Evolutionary conservation across 495 filamentous ascomycete genomes (phyloP).

Genomic region (Penicillium paradoxum): DNA sequence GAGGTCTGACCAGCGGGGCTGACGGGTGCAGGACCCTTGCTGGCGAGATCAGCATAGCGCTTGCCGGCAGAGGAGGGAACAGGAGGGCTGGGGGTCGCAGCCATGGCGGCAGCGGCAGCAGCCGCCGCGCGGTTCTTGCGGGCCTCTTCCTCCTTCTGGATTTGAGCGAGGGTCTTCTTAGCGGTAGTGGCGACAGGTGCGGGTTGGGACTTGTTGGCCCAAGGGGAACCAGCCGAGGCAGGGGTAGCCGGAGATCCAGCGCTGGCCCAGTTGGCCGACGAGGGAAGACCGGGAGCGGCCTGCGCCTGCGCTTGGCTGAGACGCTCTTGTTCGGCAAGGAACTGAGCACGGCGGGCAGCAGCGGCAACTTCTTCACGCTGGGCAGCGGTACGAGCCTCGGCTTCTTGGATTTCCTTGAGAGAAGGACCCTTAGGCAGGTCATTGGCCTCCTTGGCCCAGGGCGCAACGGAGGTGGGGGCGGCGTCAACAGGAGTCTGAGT

Average conservation of each 20-base stretch:
- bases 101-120: constrained; percentile 52
- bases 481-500: constrained; percentile 67
- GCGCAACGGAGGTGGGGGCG: constrained; percentile 67
- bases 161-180: constrained; percentile 92
- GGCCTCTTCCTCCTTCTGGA: constrained; percentile 92
- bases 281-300: constrained; percentile 70
- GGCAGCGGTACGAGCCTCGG: constrained; percentile 89
- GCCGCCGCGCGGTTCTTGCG: constrained; percentile 68
- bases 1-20: constrained; percentile 27
- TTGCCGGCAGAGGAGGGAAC: constrained; percentile 61
- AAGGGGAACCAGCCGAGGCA: constrained; percentile 50
- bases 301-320: constrained; percentile 59
- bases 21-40: constrained; percentile 57
- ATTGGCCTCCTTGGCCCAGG: constrained; percentile 83
- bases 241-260: constrained; percentile 59
- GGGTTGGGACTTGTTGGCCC: constrained; percentile 57
- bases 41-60: constrained; percentile 91
- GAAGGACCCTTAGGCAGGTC: constrained; percentile 84
- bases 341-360: constrained; percentile 67
- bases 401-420: constrained; percentile 93
- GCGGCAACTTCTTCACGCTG: constrained; percentile 80
- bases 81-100: constrained; percentile 42
- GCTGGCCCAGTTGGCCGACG: constrained; percentile 86
- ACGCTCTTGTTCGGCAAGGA: constrained; percentile 70
- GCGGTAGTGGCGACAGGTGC: constrained; percentile 41